These are phyloP conservation scores for Vigna reflexopilosa DNA, from an alignment of 306 rosid genomes.

Conservation along the genomic window DNA sequence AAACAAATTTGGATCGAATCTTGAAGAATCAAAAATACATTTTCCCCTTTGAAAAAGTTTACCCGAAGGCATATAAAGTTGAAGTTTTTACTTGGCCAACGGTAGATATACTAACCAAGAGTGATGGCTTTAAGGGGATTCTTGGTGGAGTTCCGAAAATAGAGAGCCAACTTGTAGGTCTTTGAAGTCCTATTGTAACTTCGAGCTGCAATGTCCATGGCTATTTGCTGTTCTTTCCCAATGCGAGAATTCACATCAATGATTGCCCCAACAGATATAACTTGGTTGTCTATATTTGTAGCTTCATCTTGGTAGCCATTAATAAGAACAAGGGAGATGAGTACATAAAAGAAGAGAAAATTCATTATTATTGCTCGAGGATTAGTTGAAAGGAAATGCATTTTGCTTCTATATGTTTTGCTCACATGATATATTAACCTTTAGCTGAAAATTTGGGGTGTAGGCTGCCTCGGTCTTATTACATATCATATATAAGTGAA, in stretches of 20 bases:
- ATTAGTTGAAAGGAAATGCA: conserved; percentile 41
- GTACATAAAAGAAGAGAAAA: conserved; percentile 36
- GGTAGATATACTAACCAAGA: conserved; percentile 48
- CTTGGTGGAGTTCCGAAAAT: conserved; percentile 33
- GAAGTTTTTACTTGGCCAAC: neutral
- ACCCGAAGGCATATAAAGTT: neutral
- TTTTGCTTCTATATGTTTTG: conserved; percentile 35
- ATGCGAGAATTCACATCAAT: conserved; percentile 49
- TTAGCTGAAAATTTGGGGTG: neutral
- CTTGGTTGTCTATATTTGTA: neutral
- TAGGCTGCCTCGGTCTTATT: neutral
- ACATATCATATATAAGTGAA: neutral
- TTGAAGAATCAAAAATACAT: neutral
- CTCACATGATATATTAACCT: neutral
- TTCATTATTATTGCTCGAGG: conserved; percentile 19
- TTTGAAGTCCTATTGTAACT: conserved; percentile 47
- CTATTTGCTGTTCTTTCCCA: conserved; percentile 61
- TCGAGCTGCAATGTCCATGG: conserved; percentile 53
- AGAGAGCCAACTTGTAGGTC: conserved; percentile 47
- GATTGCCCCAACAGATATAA: conserved; percentile 49
- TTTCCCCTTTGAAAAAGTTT: neutral
- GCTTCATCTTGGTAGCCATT: conserved; percentile 8
- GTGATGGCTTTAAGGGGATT: conserved; percentile 33
- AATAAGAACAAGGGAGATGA: conserved; percentile 30
- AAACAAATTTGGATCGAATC: neutral